These are phyloP conservation scores for Termitomyces heimii DNA, from an alignment of 768 basidiomycete species.

Conservation along the genomic window DNA sequence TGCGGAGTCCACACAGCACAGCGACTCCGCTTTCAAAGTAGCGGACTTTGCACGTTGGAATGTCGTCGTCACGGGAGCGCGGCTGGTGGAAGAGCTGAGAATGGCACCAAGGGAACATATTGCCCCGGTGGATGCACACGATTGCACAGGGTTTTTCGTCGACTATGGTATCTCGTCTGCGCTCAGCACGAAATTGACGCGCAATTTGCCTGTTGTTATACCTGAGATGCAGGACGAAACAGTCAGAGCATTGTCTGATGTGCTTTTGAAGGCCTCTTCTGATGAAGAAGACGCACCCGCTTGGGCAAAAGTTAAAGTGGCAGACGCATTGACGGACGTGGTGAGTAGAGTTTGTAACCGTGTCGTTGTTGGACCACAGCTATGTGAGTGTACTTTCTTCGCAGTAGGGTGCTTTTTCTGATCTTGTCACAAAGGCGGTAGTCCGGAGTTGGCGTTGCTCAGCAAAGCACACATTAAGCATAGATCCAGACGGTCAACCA, in stretches of 20 bases:
- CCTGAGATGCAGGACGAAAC: conserved; percentile 8
- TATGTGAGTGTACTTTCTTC: not conserved
- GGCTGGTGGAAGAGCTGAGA: conserved; percentile 17
- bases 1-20: not conserved
- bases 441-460: not conserved
- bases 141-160: not conserved
- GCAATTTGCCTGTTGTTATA: conserved; percentile 8
- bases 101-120: conserved; percentile 9
- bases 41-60: conserved; percentile 19
- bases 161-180: not conserved
- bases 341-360: conserved; percentile 11
- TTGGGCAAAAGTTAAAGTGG: conserved; percentile 1
- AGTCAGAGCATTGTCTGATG: not conserved
- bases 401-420: not conserved
- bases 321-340: conserved; percentile 6
- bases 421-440: not conserved
- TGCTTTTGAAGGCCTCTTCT: not conserved
- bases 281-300: not conserved
- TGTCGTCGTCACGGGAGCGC: conserved; percentile 13
- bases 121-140: not conserved
- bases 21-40: conserved; percentile 17
- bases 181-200: conserved; percentile 8
- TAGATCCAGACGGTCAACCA: not conserved
- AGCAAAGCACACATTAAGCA: not conserved
- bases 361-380: conserved; percentile 2